These are phyloP conservation scores for Eutrema salsugineum DNA, from an alignment of 441 rosid species.

Conservation along the genomic window DNA sequence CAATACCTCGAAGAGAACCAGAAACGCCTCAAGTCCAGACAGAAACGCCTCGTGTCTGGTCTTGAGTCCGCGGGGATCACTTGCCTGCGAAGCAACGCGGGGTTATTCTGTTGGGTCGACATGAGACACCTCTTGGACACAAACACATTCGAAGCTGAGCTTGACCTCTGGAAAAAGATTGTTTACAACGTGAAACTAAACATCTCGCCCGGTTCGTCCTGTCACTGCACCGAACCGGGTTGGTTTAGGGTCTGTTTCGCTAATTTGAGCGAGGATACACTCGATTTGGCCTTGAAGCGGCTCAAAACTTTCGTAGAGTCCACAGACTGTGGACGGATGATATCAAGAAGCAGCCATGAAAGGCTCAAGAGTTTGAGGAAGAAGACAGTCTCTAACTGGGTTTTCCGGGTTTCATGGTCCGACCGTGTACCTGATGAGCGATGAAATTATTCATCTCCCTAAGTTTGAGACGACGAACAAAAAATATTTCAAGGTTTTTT, in stretches of 20 bases:
- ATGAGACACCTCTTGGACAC: constrained; percentile 77
- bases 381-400: constrained; percentile 63
- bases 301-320: constrained; percentile 63
- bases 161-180: constrained; percentile 83
- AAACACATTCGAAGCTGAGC: constrained; percentile 78
- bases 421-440: constrained; percentile 67
- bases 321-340: constrained; percentile 24
- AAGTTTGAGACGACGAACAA: constrained; percentile 13
- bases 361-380: constrained; percentile 44
- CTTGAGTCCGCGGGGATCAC: constrained; percentile 65
- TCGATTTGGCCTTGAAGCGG: constrained; percentile 61
- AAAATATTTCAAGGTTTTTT: constrained; percentile 16
- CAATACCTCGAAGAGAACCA: constrained; percentile 69
- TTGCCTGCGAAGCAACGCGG: constrained; percentile 74
- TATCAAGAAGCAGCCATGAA: constrained; percentile 40
- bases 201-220: constrained; percentile 88
- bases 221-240: constrained; percentile 91
- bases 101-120: constrained; percentile 93
- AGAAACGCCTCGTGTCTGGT: constrained; percentile 62
- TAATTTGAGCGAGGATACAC: constrained; percentile 79
- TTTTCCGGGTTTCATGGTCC: constrained; percentile 81
- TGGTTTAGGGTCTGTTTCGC: constrained; percentile 98
- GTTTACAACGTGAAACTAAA: constrained; percentile 80
- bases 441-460: constrained; percentile 42
- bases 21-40: constrained; percentile 58